Evolutionary conservation across 169 alveolate species (phyloP).

Genomic region (Eimeria tenella): DNA sequence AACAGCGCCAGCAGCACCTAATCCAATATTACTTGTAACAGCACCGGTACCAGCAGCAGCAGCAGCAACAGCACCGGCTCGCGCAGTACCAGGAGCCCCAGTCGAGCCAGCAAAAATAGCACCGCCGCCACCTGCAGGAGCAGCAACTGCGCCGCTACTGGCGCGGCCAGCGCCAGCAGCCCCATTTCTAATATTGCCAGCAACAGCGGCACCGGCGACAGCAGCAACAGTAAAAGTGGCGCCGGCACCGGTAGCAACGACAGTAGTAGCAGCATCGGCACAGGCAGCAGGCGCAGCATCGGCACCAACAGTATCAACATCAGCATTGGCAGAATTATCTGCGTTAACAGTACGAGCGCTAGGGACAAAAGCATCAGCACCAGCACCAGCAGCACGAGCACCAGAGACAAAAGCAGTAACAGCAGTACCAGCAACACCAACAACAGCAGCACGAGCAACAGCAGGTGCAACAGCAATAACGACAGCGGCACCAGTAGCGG

Average conservation of each 20-base stretch:
- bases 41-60: background rate
- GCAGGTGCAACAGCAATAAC: background rate
- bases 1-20: background rate
- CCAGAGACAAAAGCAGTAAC: background rate
- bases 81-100: background rate
- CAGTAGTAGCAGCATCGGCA: background rate
- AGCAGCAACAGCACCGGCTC: background rate
- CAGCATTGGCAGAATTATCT: background rate
- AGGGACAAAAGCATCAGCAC: background rate
- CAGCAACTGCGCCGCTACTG: background rate
- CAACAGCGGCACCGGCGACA: background rate
- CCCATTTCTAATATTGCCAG: background rate
- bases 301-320: background rate
- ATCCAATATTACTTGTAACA: background rate
- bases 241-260: background rate
- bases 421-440: background rate
- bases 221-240: background rate
- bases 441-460: background rate
- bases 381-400: background rate
- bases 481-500: background rate
- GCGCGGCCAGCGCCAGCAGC: background rate
- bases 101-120: background rate
- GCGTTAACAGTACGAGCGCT: background rate
- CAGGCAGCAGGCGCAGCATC: background rate
- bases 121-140: background rate